Evolutionary conservation across 2,329 filamentous ascomycete species (phyloP).

Genomic region (Botryosphaeria agaves): DNA sequence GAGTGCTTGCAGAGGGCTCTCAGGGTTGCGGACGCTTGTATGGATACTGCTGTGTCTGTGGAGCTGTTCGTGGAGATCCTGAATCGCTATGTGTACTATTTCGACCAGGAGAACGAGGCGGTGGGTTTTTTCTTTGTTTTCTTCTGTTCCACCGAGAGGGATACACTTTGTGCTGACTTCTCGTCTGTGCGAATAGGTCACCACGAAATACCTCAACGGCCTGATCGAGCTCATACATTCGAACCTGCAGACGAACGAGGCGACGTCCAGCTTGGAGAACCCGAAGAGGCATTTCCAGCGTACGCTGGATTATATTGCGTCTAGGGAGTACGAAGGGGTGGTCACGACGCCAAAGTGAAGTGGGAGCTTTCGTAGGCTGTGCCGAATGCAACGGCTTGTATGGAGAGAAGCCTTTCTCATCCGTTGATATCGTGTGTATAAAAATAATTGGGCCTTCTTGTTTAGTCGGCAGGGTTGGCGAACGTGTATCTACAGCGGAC

Average conservation of each 20-base stretch:
- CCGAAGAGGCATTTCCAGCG: conserved; percentile 89
- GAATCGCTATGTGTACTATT: conserved; percentile 98
- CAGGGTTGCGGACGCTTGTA: conserved; percentile 92
- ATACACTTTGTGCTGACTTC: background rate
- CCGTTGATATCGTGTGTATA: too few relatives aligned
- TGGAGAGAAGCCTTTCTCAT: too few relatives aligned
- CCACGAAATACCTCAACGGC: conserved; percentile 93
- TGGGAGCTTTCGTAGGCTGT: too few relatives aligned
- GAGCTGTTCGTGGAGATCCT: conserved; percentile 97
- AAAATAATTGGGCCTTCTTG: too few relatives aligned
- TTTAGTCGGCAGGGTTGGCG: too few relatives aligned
- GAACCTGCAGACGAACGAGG: conserved; percentile 75
- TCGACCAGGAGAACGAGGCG: conserved; percentile 96
- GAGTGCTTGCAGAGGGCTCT: conserved; percentile 92
- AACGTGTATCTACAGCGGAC: too few relatives aligned
- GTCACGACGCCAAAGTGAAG: conserved; percentile 45
- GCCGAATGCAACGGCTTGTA: too few relatives aligned
- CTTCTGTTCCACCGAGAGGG: background rate
- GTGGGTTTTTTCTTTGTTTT: conserved; percentile 32
- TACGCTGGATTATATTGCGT: conserved; percentile 83
- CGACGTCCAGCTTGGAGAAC: conserved; percentile 67
- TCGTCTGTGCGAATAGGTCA: conserved; percentile 44
- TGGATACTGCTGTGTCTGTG: conserved; percentile 94
- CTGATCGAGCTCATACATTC: conserved; percentile 97
- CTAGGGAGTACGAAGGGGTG: conserved; percentile 84